Evolutionary conservation across 257 asterid genomes (phyloP), one percentile per base, ranked within the genome.

Genomic region (Agastache rugosa): DNA sequence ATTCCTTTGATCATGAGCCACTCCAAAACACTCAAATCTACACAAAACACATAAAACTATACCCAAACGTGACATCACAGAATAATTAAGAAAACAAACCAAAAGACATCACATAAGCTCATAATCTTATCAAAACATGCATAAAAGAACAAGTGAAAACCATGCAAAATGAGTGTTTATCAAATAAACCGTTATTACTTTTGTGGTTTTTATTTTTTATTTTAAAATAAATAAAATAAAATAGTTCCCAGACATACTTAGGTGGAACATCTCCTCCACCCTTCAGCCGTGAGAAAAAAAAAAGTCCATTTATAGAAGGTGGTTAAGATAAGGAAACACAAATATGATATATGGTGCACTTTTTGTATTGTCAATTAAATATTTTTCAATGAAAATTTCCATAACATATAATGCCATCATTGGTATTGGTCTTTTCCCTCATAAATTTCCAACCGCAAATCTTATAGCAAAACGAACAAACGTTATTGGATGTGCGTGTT

Each of bases 251-350:
- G 10, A 25, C 17, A 11, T 11, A 25, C 2, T 23, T 56, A 55
- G 62, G 62, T 55, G 34, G 62, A 11, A 50, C 62, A 20, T 54
- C 62, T 11, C 35, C n/a, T 41, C 17, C 55, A 42, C 11, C 20
- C 20, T 16, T 45, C 47, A 63, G 54, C 56, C 19, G 61, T 67
- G 71, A 67, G 74, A 16, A 72, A 8, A 37, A 3, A 29, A 3
- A 19, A 34, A 10, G 44, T 20, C 47, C 12, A 51, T 71, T 62
- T 67, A 14, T 55, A 53, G n/a, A 44, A 37, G 67, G 79, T 76
- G 75, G 84, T 76, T 79, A 63, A 50, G 84, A 83, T 79, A 71
- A 67, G 79, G 84, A 59, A 77, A 67, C 19, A 23, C 54, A 69
- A 72, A 54, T 65, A 72, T 64, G 65, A 79, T 72, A 65, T 55